A percentile compares a stretch with the other conserved stretches of the same genome.
These are phyloP conservation scores for Venturia carpophila DNA, from an alignment of 2,329 filamentous ascomycete genomes.

Conservation along the genomic window DNA sequence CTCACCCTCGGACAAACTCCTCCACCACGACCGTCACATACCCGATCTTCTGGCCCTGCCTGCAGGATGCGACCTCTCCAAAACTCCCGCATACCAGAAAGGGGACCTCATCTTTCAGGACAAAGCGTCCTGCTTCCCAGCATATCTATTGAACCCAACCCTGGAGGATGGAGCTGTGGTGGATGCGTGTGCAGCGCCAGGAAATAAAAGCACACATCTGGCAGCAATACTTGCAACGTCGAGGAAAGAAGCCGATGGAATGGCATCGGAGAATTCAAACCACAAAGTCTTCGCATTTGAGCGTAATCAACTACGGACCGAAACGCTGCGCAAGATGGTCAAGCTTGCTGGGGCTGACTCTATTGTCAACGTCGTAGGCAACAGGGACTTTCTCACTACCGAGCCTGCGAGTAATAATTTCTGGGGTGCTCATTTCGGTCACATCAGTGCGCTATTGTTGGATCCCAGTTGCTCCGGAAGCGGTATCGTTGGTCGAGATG, in stretches of 20 bases:
- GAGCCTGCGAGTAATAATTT: slow-evolving; percentile 43
- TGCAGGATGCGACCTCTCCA: slow-evolving; percentile 62
- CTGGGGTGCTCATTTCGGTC: slow-evolving; percentile 48
- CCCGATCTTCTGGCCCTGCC: slow-evolving; percentile 77
- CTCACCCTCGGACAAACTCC: slow-evolving; percentile 37
- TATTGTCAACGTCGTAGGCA: slow-evolving; percentile 59
- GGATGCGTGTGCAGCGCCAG: slow-evolving; percentile 91
- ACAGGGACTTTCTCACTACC: slow-evolving; percentile 74
- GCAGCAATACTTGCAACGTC: slow-evolving; percentile 60
- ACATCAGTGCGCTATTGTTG: slow-evolving; percentile 75
- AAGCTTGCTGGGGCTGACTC: slow-evolving; percentile 61
- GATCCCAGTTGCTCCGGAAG: slow-evolving; percentile 95
- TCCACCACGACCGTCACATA: slow-evolving; percentile 72
- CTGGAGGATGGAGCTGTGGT: slow-evolving; percentile 66
- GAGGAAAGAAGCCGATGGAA: neutral
- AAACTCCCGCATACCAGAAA: slow-evolving; percentile 61
- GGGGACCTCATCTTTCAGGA: slow-evolving; percentile 88
- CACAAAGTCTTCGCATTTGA: slow-evolving; percentile 69
- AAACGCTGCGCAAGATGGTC: slow-evolving; percentile 79
- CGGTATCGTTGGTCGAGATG: slow-evolving; percentile 84
- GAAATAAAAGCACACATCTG: slow-evolving; percentile 94
- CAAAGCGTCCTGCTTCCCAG: slow-evolving; percentile 94
- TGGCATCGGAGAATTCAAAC: slow-evolving; percentile 13
- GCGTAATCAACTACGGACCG: slow-evolving; percentile 61
- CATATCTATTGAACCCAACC: slow-evolving; percentile 68